Evolutionary conservation across 2,329 filamentous ascomycete species (phyloP).

Genomic region (Fusarium acutatum): DNA sequence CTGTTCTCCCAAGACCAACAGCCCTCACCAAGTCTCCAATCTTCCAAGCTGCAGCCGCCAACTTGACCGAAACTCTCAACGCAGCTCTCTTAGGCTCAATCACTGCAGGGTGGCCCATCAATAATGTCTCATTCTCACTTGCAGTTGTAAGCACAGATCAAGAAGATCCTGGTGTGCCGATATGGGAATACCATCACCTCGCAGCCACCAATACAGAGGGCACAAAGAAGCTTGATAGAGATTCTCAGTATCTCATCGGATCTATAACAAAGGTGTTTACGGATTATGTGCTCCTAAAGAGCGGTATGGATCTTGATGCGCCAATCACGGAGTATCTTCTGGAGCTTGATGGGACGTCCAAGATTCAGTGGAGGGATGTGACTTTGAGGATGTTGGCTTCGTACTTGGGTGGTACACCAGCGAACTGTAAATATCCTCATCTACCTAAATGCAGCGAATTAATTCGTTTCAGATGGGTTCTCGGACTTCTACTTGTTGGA

Average conservation of each 20-base stretch:
- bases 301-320: constrained; percentile 45
- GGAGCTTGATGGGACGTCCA: constrained; percentile 38
- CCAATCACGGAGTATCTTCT: constrained; percentile 49
- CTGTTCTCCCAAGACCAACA: constrained; percentile 45
- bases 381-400: constrained; percentile 49
- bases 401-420: constrained; percentile 48
- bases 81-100: constrained; percentile 45
- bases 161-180: constrained; percentile 32
- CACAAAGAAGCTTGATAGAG: constrained; percentile 42
- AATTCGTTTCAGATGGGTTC: constrained; percentile 33
- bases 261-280: constrained; percentile 53
- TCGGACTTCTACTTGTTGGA: constrained; percentile 50
- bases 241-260: constrained; percentile 54
- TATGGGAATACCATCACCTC: constrained; percentile 55
- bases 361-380: constrained; percentile 49
- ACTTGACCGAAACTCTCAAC: constrained; percentile 43
- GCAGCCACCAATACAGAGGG: constrained; percentile 47
- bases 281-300: constrained; percentile 48
- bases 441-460: accelerated
- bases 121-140: constrained; percentile 52
- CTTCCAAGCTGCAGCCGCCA: constrained; percentile 42
- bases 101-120: constrained; percentile 46
- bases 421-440: constrained; percentile 45
- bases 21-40: constrained; percentile 31
- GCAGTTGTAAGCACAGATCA: constrained; percentile 47